Base-by-base conservation (phyloP, 768 basidiomycete species). In the Naganishia antarctica region DNA sequence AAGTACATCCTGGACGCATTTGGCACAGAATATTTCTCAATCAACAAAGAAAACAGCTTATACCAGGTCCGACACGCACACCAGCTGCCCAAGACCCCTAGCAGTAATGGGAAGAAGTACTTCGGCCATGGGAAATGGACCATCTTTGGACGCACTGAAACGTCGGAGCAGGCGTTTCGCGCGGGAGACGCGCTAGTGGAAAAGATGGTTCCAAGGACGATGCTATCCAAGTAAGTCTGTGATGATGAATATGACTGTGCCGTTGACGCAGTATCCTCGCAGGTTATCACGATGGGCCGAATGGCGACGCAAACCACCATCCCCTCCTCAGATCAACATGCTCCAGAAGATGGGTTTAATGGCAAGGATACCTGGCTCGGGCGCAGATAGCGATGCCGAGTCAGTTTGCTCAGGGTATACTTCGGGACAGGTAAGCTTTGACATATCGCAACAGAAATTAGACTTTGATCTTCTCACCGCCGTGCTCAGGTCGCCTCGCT, bases 1-100 rank as follows among this genome's bases (percentile, higher is more conserved):
- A 75, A 84, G 16, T 88, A 87, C 74, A 83, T 93, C 8, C 80
- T 74, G 31, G 71, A 74, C 41, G 45, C 69, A 9, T 64, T 75
- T 18, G 71, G 71, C 68, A 41, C 25, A 13, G 72, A 71, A 3
- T 71, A 70, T 28, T 65, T 72, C 18, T 46, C 68, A 0, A 65
- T 75, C 41, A 65, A 66, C n/a, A 37, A 41, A 25, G 63, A 70
- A 13, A 29, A 58, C 32, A 57, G 32, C 13, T 3, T 41, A 23
- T 71, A 61, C 49, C 32, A 64, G 1, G 67, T 76, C 37, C 69
- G 61, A 3, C 71, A 69, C 37, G 63, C 68, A 18, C 47, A 44
- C n/a, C 66, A 68, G 16, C 41, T 71, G 2, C 73, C 70, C 3
- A 40, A 45, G 4, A 60, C 62, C 21, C 60, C 64, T n/a, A 46